Evolutionary conservation across 148 eudicot genomes (phyloP).

Genomic region (Beta vulgaris): DNA sequence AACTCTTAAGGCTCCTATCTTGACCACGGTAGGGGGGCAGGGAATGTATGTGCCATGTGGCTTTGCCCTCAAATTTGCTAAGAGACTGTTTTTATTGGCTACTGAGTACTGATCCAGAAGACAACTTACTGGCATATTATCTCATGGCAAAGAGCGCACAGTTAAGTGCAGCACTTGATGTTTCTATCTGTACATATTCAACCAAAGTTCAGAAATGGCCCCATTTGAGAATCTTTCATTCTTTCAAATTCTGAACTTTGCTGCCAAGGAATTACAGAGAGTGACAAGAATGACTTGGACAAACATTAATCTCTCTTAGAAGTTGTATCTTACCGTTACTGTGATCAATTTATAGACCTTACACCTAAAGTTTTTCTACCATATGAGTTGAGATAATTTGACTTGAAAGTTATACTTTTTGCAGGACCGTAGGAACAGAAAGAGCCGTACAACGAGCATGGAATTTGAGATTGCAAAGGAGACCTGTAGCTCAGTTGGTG

Average conservation of each 20-base stretch:
- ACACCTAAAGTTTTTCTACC: not conserved
- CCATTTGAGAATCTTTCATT: not conserved
- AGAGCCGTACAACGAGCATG: constrained; percentile 74
- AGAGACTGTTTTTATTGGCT: no score
- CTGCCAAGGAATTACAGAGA: not conserved
- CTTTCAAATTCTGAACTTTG: not conserved
- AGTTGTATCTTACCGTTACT: not conserved
- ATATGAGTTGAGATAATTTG: not conserved
- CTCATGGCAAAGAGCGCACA: not conserved
- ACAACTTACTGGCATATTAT: not conserved
- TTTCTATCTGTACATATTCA: not conserved
- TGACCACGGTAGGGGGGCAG: no score
- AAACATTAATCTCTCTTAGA: not conserved
- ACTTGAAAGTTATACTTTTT: constrained; percentile 22
- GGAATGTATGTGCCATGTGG: not conserved
- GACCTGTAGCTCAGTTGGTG: constrained; percentile 47
- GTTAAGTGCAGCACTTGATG: not conserved
- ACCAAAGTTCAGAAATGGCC: not conserved
- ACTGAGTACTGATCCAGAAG: not conserved
- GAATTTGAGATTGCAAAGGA: constrained; percentile 68
- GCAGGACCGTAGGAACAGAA: constrained; percentile 78
- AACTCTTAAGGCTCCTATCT: not conserved
- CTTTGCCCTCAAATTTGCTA: not conserved
- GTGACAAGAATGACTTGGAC: not conserved
- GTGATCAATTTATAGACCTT: not conserved